Conservation (phyloP, 192 early-diverging fungal species). For the Mortierella claussenii region DNA sequence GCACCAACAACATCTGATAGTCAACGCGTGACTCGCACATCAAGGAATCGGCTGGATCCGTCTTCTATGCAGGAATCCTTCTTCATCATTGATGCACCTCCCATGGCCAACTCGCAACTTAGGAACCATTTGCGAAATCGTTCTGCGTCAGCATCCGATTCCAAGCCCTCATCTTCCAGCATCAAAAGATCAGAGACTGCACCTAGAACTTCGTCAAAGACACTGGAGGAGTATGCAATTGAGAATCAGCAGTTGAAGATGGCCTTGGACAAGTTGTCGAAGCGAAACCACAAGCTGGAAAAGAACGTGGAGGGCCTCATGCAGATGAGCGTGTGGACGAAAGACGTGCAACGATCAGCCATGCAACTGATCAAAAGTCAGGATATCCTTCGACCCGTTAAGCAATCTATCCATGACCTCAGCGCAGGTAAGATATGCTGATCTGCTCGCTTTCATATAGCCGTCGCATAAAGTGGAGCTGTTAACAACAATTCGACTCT, state of each 20-base stretch:
- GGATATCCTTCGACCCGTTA: conserved; percentile 45
- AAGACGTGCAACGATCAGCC: conserved; percentile 43
- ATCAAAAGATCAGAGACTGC: conserved; percentile 1
- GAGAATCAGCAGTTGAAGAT: conserved; percentile 75
- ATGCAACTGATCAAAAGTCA: conserved; percentile 50
- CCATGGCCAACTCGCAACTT: conserved; percentile 1
- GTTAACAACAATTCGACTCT: no score
- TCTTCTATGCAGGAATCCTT: conserved; percentile 65
- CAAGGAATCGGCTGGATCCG: conserved; percentile 20
- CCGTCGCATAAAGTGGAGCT: no score
- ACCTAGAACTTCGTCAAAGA: conserved; percentile 52
- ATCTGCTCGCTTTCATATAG: no score
- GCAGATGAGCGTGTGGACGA: conserved; percentile 53
- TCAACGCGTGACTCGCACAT: not conserved
- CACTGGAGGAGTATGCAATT: conserved; percentile 70
- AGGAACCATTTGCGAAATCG: conserved; percentile 3
- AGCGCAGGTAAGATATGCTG: conserved; percentile 33
- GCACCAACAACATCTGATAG: not conserved
- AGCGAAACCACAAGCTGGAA: conserved; percentile 48
- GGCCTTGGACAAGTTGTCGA: conserved; percentile 69
- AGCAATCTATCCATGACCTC: conserved; percentile 41
- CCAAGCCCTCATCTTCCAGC: not conserved
- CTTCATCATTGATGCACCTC: conserved; percentile 52
- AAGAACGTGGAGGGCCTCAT: conserved; percentile 45
- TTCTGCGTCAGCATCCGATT: conserved; percentile 12